Base-by-base conservation (phyloP, 2,329 filamentous ascomycete genomes). In the Aspergillus ustus region DNA sequence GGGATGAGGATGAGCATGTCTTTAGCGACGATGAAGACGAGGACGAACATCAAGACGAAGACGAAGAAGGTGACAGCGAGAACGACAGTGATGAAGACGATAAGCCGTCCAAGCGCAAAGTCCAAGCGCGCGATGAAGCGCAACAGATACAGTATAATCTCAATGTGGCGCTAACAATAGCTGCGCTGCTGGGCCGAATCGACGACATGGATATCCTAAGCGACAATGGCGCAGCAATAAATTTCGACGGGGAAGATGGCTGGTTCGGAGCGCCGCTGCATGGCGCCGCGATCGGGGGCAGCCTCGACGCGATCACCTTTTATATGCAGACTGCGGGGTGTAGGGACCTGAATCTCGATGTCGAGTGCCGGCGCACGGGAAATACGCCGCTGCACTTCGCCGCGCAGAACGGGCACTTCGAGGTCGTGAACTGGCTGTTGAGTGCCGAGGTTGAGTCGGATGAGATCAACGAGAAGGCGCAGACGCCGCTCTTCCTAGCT, bases 281-380 rank as follows among this genome's bases (percentile, higher is more conserved):
- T n/a, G 52, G 52, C 8, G 52, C 52, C 8, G 52, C 52, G 5
- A 55, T 55, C 8, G 52, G 52, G 25, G 43, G 52, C 22, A 28
- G 22, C 20, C n/a, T 46, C 8, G 52, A 46, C 2, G 52, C 43
- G 6, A 55, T 55, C 25, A 6, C 15, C 17, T 22, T 55, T 8
- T 11, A 46, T n/a, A 29, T 22, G 22, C n/a, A 13, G 29, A 22
- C 17, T 50, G 29, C 7, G 13, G 4, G 5, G 1, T 13, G 4
- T 34, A 2, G 13, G 15, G 7, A 15, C 17, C 17, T 17, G 3
- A 4, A 9, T 20, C 9, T 28, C 28, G 4, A 45, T n/a, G 9
- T 44, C n/a, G 43, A 55, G 0, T 46, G 43, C 52, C 22, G 2
- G n/a, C 28, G 29, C n/a, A 46, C 52, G 25, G 25, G 25, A 17